Evolutionary conservation across 495 filamentous ascomycete genomes (phyloP).

Genomic region (Pyrenula aspistea): DNA sequence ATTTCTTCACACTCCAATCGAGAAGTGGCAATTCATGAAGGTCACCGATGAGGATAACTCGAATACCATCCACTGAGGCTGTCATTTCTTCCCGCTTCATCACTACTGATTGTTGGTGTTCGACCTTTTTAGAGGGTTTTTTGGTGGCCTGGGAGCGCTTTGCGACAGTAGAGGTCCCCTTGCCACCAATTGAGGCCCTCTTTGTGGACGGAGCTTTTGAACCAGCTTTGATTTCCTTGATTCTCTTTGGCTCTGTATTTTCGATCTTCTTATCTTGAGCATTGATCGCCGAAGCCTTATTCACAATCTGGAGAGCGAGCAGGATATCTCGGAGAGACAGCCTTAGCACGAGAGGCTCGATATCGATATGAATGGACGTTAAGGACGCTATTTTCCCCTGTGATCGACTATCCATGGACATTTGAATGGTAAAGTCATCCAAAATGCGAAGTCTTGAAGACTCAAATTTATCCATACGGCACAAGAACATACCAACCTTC

Average conservation of each 20-base stretch:
- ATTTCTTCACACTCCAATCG: constrained; percentile 87
- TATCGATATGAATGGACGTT: constrained; percentile 72
- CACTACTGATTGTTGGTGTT: constrained; percentile 35
- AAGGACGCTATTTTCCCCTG: constrained; percentile 53
- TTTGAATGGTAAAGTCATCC: constrained; percentile 85
- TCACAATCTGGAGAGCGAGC: constrained; percentile 83
- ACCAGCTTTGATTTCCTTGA: constrained; percentile 49
- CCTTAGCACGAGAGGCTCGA: constrained; percentile 87
- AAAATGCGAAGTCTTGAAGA: constrained; percentile 76
- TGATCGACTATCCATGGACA: constrained; percentile 70
- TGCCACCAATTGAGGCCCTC: constrained; percentile 53
- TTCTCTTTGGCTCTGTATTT: constrained; percentile 45
- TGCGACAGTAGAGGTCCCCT: constrained; percentile 46
- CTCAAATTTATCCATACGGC: constrained; percentile 94
- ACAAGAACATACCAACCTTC: constrained; percentile 94
- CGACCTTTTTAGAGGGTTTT: constrained; percentile 8
- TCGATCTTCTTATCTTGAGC: constrained; percentile 26
- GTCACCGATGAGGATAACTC: constrained; percentile 89
- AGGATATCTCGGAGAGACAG: constrained; percentile 90
- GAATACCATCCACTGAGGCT: constrained; percentile 72
- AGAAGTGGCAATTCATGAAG: constrained; percentile 88
- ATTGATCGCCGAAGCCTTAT: constrained; percentile 76
- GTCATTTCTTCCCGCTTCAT: constrained; percentile 75
- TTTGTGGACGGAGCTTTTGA: constrained; percentile 30
- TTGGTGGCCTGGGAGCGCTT: constrained; percentile 23